A percentile compares a stretch with the other conserved stretches of the same genome.
These are phyloP conservation scores for Lactifluus volemus DNA, from an alignment of 768 basidiomycete genomes.

Conservation along the genomic window DNA sequence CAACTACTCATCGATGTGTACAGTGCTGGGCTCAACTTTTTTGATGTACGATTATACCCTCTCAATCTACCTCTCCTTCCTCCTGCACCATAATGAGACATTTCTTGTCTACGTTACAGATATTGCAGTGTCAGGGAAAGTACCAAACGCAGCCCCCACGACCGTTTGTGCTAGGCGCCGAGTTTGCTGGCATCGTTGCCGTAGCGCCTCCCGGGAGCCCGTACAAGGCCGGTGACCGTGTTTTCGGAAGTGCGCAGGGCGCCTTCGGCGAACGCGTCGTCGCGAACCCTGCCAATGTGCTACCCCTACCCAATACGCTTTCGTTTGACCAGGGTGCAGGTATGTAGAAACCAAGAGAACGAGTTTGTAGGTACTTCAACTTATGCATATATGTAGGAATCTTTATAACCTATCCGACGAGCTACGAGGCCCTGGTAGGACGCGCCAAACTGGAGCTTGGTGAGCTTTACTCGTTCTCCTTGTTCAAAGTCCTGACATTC, in stretches of 20 bases:
- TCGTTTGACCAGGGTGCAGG: constrained; percentile 83
- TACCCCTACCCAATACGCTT: constrained; percentile 67
- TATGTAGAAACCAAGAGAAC: constrained; percentile 25
- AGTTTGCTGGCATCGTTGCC: constrained; percentile 82
- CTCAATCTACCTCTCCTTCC: not conserved
- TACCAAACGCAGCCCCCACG: constrained; percentile 78
- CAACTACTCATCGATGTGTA: constrained; percentile 46
- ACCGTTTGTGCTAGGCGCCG: constrained; percentile 77
- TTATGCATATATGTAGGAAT: constrained; percentile 39
- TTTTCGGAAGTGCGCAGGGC: constrained; percentile 80
- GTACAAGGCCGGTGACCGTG: constrained; percentile 74
- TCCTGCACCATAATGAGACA: no score
- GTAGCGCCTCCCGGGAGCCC: constrained; percentile 74
- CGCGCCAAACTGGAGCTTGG: constrained; percentile 74
- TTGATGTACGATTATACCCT: constrained; percentile 26
- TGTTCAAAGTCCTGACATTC: not conserved
- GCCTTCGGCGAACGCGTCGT: constrained; percentile 71
- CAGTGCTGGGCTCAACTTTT: constrained; percentile 45
- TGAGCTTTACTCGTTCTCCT: constrained; percentile 21
- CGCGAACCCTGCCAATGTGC: constrained; percentile 39
- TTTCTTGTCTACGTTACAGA: constrained; percentile 31
- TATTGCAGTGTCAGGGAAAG: constrained; percentile 83
- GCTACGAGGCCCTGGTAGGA: constrained; percentile 84
- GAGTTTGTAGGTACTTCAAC: not conserved
- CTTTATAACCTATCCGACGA: constrained; percentile 87